Percentiles rank a stretch among this genome's conserved stretches.
Conservation (phyloP, 345 rosid genomes). For the Isatis tinctoria region DNA sequence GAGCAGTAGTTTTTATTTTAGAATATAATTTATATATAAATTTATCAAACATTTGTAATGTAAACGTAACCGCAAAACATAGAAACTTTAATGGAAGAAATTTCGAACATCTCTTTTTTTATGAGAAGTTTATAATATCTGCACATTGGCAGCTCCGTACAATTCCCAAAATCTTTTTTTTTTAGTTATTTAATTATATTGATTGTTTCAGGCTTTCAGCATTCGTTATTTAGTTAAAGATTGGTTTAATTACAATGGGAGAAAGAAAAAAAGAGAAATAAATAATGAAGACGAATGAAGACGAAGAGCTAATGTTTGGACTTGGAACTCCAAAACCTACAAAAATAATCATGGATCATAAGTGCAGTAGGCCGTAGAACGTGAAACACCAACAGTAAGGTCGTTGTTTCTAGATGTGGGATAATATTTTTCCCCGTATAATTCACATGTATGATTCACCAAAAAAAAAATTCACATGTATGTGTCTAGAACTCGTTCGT, state of each 20-base stretch:
- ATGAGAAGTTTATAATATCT: background rate
- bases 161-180: background rate
- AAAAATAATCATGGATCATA: conserved; percentile 21
- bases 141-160: background rate
- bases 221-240: conserved; percentile 22
- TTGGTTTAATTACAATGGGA: conserved; percentile 8
- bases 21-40: background rate
- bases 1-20: background rate
- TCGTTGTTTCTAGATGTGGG: background rate
- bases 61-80: background rate
- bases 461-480: conserved; percentile 16
- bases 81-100: background rate
- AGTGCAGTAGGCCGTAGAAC: conserved; percentile 22
- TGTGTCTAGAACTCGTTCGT: background rate
- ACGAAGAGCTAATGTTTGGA: conserved; percentile 6
- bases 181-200: background rate
- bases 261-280: background rate
- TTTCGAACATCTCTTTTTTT: background rate
- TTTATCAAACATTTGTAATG: background rate
- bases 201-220: background rate
- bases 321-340: conserved; percentile 5
- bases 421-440: too few species aligned
- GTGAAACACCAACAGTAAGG: conserved; percentile 26
- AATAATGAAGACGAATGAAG: conserved; percentile 12
- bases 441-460: too few species aligned